Percentiles rank a stretch among this genome's conserved stretches.
Evolutionary conservation across 345 rosid genomes (phyloP).

Genomic region (Eucalyptus marginata): DNA sequence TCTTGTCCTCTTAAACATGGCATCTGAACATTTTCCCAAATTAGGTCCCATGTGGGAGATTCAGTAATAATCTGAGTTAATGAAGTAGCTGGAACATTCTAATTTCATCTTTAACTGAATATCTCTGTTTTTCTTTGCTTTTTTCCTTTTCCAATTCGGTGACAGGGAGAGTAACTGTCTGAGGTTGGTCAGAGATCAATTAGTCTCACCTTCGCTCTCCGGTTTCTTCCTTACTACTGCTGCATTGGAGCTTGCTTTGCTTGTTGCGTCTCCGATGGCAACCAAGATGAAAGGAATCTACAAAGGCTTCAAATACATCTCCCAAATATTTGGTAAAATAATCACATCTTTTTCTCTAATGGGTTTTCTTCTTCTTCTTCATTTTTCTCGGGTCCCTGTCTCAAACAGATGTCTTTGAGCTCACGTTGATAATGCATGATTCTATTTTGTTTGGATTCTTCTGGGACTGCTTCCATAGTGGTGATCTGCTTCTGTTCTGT

Average conservation of each 20-base stretch:
- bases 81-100: neutral
- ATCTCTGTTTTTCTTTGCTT: neutral
- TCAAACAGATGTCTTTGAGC: neutral
- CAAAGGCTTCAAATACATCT: conserved; percentile 78
- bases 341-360: neutral
- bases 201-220: neutral
- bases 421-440: neutral
- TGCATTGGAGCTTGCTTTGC: neutral
- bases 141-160: neutral
- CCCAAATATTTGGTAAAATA: conserved; percentile 68
- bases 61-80: neutral
- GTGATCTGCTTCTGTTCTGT: neutral
- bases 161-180: neutral
- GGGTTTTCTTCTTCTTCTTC: neutral
- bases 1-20: neutral
- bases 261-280: conserved; percentile 34
- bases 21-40: neutral
- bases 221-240: neutral
- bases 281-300: conserved; percentile 77
- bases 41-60: neutral
- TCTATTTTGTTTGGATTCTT: neutral
- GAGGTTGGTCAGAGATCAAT: neutral
- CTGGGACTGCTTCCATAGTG: neutral
- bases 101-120: neutral
- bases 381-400: neutral